Evolutionary conservation across 1,139 yeast species (phyloP), one percentile per base, ranked within the genome.

Genomic region (Barnettozyma hawaiiensis): DNA sequence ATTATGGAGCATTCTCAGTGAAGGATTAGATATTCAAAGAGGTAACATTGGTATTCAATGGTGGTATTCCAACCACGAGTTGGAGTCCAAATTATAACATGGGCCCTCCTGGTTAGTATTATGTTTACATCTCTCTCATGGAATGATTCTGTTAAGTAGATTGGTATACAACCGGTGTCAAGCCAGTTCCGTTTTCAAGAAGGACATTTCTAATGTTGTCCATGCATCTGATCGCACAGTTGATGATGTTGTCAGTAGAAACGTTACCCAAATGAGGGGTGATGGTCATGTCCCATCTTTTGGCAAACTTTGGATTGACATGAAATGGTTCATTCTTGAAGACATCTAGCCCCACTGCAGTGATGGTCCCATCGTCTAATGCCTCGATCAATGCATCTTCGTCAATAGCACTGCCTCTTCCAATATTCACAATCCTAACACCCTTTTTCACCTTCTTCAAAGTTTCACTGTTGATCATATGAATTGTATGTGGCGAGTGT

Each of bases 271-370:
- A 61, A 60, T 85, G 95, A 9, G 95, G 95, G 14, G 86, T 75
- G 39, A 83, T 63, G 0, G 81, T 66, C n/a, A 83, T 87, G 60
- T 85, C 87, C 57, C 78, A 71, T 55, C 94, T 71, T 12, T 65
- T 64, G 24, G 75, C 54, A 40, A 83, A 70, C 24, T 67, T 77
- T 12, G 70, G 70, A 49, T 76, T 72, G 11, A 83, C 71, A 1
- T 47, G 71, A 1, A 45, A 42, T 4, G 90, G 90, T 61, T 87
- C 96, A 31, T 73, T 61, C 53, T 79, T 84, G 62, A 69, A 85
- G 5, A 87, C 96, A 56, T 87, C 96, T 36, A 86, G 65, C 0
- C 96, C 97, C 12, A 81, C 94, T 54, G 81, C 75, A n/a, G 72
- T 61, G 2, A 89, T 71, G 47, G 81, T 78, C 0, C 95, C 95